phyloP scores from a whole-genome alignment of 805 yeast genomes.

The Ogataea nonfermentans region DNA sequence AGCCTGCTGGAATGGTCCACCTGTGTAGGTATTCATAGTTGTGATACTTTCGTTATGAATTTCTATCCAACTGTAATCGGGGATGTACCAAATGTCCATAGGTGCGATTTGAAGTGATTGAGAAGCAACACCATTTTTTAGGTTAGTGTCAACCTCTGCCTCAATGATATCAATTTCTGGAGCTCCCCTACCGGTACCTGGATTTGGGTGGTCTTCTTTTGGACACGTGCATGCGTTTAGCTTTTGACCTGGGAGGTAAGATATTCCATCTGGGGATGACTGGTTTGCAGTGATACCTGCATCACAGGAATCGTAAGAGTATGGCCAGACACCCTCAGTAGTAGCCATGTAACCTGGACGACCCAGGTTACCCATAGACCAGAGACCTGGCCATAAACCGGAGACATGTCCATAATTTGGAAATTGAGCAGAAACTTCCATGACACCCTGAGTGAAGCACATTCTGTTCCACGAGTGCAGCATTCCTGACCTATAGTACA shows the following conservation, averaged over 20 bases:
- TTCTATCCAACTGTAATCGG: conserved; percentile 80
- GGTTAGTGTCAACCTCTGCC: conserved; percentile 64
- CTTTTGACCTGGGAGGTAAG: conserved; percentile 82
- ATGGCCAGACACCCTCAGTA: conserved; percentile 95
- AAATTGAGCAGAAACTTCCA: conserved; percentile 73
- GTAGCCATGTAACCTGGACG: conserved; percentile 88
- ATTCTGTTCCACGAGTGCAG: conserved; percentile 88
- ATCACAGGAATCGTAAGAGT: conserved; percentile 81
- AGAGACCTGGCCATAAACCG: conserved; percentile 95
- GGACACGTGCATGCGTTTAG: conserved; percentile 75
- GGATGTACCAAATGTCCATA: conserved; percentile 89
- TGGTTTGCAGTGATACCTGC: conserved; percentile 95
- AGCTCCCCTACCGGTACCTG: conserved; percentile 88
- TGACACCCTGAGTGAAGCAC: conserved; percentile 80
- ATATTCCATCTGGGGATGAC: conserved; percentile 84
- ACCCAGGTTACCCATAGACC: conserved; percentile 93
- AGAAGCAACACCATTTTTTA: conserved; percentile 68
- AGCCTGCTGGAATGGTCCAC: conserved; percentile 95
- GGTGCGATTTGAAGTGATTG: conserved; percentile 95
- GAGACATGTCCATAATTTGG: conserved; percentile 77
- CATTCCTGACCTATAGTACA: conserved; percentile 88
- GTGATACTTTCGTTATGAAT: conserved; percentile 68
- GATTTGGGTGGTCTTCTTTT: conserved; percentile 84
- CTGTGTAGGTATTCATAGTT: conserved; percentile 81
- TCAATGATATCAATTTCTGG: conserved; percentile 94